Evolutionary conservation across 2,329 filamentous ascomycete genomes (phyloP).

Genomic region (Curvularia hawaiiensis): DNA sequence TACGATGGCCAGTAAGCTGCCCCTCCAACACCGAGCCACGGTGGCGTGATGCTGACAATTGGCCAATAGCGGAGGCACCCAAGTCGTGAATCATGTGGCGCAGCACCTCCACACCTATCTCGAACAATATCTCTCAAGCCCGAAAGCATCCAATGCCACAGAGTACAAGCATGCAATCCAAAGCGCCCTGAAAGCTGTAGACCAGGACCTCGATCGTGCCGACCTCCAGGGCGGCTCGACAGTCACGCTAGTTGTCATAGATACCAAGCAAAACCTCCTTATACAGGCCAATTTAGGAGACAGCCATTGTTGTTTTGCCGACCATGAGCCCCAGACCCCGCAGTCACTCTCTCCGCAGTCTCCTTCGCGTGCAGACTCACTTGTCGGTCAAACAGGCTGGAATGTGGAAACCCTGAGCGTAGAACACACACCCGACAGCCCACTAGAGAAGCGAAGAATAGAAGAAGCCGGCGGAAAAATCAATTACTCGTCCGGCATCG

Average conservation of each 20-base stretch:
- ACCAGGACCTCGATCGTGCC: conserved; percentile 23
- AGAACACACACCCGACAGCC: conserved; percentile 27
- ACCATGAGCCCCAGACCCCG: conserved; percentile 12
- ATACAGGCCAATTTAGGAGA: conserved; percentile 32
- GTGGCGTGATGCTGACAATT: conserved; percentile 10
- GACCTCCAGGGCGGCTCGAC: conserved; percentile 31
- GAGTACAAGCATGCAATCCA: conserved; percentile 32
- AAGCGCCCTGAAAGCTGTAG: conserved; percentile 26
- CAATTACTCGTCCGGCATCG: conserved; percentile 28
- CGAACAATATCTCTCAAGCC: conserved; percentile 24
- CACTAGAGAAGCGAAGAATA: conserved; percentile 26
- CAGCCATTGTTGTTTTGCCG: conserved; percentile 29
- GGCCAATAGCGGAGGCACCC: conserved; percentile 24
- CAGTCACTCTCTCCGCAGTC: conserved; percentile 12
- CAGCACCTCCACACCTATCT: conserved; percentile 26
- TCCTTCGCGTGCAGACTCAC: conserved; percentile 8
- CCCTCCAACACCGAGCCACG: neutral
- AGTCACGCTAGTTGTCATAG: conserved; percentile 28
- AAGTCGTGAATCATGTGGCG: conserved; percentile 25
- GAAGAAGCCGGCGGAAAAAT: conserved; percentile 32
- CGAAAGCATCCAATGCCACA: conserved; percentile 20
- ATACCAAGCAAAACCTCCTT: conserved; percentile 28
- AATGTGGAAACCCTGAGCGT: conserved; percentile 24
- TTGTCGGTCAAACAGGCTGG: conserved; percentile 21
- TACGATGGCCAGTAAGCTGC: conserved; percentile 33